Conservation (phyloP, 495 filamentous ascomycete genomes). For the Neurospora sp. region DNA sequence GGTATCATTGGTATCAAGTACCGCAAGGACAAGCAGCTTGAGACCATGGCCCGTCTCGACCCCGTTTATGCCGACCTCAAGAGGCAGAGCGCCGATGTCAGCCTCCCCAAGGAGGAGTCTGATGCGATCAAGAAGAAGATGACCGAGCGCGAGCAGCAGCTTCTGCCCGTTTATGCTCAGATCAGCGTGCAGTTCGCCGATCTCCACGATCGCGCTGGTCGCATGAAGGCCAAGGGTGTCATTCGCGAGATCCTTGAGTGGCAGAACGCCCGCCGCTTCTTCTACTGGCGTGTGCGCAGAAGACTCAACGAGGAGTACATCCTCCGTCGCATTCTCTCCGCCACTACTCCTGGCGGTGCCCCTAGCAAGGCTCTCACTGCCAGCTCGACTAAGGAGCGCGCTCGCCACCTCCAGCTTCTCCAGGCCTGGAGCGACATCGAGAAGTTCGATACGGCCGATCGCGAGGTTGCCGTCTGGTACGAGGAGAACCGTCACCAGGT, state of each 20-base stretch:
- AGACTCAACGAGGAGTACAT: constrained; percentile 94
- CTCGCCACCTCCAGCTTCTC: constrained; percentile 56
- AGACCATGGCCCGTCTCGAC: constrained; percentile 95
- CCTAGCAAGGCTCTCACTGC: constrained; percentile 27
- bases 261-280: constrained; percentile 91
- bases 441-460: constrained; percentile 66
- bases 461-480: constrained; percentile 86
- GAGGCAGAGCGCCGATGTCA: constrained; percentile 58
- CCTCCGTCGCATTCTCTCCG: constrained; percentile 70
- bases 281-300: constrained; percentile 98
- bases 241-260: constrained; percentile 78
- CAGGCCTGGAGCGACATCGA: constrained; percentile 67
- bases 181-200: constrained; percentile 93
- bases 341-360: constrained; percentile 25
- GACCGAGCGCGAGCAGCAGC: constrained; percentile 74
- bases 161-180: constrained; percentile 87
- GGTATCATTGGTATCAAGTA: constrained; percentile 98
- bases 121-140: constrained; percentile 75
- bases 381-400: constrained; percentile 40
- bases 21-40: constrained; percentile 91
- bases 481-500: constrained; percentile 87
- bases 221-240: constrained; percentile 94
- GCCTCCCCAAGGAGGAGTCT: constrained; percentile 60
- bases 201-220: constrained; percentile 91
- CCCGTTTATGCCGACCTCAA: constrained; percentile 71